These are phyloP conservation scores for Achaetomiella virescens DNA, from an alignment of 495 filamentous ascomycete genomes.

Conservation along the genomic window DNA sequence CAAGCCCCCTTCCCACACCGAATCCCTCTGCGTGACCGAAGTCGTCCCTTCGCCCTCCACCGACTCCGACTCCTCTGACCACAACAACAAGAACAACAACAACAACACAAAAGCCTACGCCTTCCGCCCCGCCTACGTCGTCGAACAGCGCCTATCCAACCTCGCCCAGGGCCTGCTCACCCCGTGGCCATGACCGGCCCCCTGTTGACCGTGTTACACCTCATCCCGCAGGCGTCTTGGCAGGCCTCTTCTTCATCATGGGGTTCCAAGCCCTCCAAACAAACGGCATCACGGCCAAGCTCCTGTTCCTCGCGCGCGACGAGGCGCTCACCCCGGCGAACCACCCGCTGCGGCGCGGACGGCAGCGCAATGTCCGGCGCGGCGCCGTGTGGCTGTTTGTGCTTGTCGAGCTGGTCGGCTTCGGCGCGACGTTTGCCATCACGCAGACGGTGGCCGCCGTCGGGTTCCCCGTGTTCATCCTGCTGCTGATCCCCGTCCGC, in stretches of 20 bases:
- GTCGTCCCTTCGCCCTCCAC: conserved; percentile 34
- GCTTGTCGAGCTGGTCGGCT: conserved; percentile 66
- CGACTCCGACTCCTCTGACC: neutral
- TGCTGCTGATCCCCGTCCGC: conserved; percentile 71
- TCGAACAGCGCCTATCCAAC: conserved; percentile 88
- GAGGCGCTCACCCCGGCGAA: conserved; percentile 52
- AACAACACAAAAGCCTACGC: conserved; percentile 54
- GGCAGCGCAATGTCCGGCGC: conserved; percentile 44
- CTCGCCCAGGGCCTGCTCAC: conserved; percentile 76
- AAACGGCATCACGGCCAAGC: conserved; percentile 78
- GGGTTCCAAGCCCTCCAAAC: conserved; percentile 73
- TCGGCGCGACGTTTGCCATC: conserved; percentile 87
- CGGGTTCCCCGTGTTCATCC: conserved; percentile 84
- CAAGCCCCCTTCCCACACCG: conserved; percentile 93
- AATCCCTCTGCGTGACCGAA: conserved; percentile 68
- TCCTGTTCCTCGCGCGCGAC: conserved; percentile 71
- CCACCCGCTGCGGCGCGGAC: conserved; percentile 53
- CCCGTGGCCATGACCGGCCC: conserved; percentile 85
- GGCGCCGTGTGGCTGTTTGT: conserved; percentile 71
- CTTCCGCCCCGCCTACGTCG: conserved; percentile 63
- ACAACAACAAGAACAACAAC: conserved; percentile 33
- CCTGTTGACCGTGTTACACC: conserved; percentile 70
- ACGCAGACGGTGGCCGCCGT: conserved; percentile 93
- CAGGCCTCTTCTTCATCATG: conserved; percentile 93
- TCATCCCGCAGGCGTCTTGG: conserved; percentile 83